Percentiles rank a stretch among this genome's conserved stretches.
Evolutionary conservation across 306 rosid genomes (phyloP).

Genomic region (Cucumis cinereus): DNA sequence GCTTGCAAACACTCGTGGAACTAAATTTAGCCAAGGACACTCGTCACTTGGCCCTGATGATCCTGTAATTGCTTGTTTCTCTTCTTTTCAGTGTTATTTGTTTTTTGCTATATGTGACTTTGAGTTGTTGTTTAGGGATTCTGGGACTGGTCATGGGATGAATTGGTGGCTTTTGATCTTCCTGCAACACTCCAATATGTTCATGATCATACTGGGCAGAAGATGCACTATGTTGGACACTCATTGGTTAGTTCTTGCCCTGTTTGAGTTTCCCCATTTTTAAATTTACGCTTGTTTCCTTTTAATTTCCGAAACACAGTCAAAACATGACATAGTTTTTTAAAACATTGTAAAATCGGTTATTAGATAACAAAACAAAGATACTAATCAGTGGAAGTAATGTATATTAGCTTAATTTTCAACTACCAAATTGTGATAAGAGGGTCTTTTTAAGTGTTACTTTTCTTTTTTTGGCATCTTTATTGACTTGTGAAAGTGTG

Average conservation of each 20-base stretch:
- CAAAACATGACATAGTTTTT: background rate
- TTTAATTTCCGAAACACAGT: too few relatives aligned
- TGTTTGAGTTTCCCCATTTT: background rate
- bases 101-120: background rate
- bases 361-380: background rate
- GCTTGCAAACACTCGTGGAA: slow-evolving; percentile 71
- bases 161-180: slow-evolving; percentile 76
- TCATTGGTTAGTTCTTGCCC: slow-evolving; percentile 42
- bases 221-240: slow-evolving; percentile 77
- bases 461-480: background rate
- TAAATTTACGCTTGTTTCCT: background rate
- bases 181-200: slow-evolving; percentile 74
- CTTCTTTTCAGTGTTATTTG: background rate
- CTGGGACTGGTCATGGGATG: slow-evolving; percentile 99
- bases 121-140: slow-evolving; percentile 30
- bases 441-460: background rate
- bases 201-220: slow-evolving; percentile 59
- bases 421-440: background rate
- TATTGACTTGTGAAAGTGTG: background rate
- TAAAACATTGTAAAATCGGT: background rate
- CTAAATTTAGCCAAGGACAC: slow-evolving; percentile 54
- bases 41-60: slow-evolving; percentile 21
- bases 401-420: background rate
- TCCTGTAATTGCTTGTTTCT: slow-evolving; percentile 26
- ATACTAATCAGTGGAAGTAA: background rate